Base-by-base conservation (phyloP, 805 yeast species). In the Candida rishiriensis region DNA sequence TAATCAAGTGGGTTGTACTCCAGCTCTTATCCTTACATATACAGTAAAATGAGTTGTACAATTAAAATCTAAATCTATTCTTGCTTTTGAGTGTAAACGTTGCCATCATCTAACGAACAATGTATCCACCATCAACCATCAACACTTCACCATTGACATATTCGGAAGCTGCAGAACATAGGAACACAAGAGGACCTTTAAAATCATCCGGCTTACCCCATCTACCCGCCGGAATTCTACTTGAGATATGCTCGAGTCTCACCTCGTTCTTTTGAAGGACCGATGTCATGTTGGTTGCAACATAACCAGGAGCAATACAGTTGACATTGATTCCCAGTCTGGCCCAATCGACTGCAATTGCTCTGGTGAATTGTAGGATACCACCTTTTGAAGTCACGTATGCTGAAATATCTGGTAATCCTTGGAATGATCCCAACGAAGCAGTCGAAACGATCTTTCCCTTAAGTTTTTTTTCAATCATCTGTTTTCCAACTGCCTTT, bases 91-190 rank as follows among this genome's bases (percentile, higher is more conserved):
- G n/a, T n/a, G n/a, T n/a, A n/a, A n/a, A n/a, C n/a, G n/a, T n/a
- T n/a, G n/a, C n/a, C n/a, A n/a, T 13, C 3, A 13, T 15, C 14
- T 26, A 61, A 16, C 64, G 49, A 11, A 59, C 70, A 66, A 69
- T 59, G 70, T 71, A 78, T 32, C 82, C 83, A 44, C 83, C 83
- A 51, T 78, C 83, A 38, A 78, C 81, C 46, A 64, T 59, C 36
- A 78, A 50, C 48, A 71, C 71, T 41, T 76, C 72, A 34, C 83
- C 83, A 44, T 72, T 67, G 39, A 78, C 70, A 58, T 69, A 78
- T 39, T 72, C 69, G 36, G 76, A 62, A 10, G 81, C 83, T 38
- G 65, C 69, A 29, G 76, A 66, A 26, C 78, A 75, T 48, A 78
- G 62, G 60, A 70, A 72, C 29, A 71, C 66, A 14, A 41, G 44